Percentiles rank a stretch among this genome's conserved stretches.
phyloP scores from a whole-genome alignment of 345 rosid species.

The Corymbia maculata region DNA sequence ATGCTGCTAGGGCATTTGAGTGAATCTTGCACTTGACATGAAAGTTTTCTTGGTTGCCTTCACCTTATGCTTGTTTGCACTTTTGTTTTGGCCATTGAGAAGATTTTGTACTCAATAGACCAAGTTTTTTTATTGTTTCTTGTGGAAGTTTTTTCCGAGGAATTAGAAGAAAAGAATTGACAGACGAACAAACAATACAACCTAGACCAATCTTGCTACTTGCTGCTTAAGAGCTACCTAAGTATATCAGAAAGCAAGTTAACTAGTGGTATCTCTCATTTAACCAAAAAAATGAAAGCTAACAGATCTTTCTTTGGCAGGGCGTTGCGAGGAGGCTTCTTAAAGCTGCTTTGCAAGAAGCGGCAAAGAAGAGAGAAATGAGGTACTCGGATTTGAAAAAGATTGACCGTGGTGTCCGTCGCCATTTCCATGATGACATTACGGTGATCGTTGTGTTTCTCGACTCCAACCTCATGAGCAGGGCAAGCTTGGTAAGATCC shows the following conservation, averaged over 20 bases:
- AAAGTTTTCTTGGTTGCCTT: not conserved
- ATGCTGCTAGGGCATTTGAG: not conserved
- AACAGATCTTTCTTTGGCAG: constrained; percentile 22
- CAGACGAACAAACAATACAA: not conserved
- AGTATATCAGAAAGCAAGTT: not conserved
- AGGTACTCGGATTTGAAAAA: constrained; percentile 91
- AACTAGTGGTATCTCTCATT: not conserved
- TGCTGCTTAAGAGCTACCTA: not conserved
- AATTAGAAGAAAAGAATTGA: not conserved
- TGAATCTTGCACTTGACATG: not conserved
- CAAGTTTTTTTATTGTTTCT: not conserved
- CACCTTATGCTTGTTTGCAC: not conserved
- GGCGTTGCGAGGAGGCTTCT: constrained; percentile 77
- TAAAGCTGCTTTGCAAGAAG: constrained; percentile 78
- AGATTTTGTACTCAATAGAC: not conserved
- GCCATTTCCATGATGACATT: constrained; percentile 95
- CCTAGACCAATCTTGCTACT: not conserved
- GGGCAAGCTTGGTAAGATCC: constrained; percentile 35
- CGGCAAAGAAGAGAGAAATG: constrained; percentile 94
- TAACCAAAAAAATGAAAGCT: not conserved
- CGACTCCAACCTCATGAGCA: constrained; percentile 54
- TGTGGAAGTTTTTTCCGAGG: not conserved
- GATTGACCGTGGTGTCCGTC: constrained; percentile 85
- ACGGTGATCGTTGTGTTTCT: constrained; percentile 79
- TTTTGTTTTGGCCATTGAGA: not conserved